Percentiles rank a stretch among this genome's conserved stretches.
Evolutionary conservation across 2,329 filamentous ascomycete species (phyloP).

Genomic region (Hyphodiscus sp.): DNA sequence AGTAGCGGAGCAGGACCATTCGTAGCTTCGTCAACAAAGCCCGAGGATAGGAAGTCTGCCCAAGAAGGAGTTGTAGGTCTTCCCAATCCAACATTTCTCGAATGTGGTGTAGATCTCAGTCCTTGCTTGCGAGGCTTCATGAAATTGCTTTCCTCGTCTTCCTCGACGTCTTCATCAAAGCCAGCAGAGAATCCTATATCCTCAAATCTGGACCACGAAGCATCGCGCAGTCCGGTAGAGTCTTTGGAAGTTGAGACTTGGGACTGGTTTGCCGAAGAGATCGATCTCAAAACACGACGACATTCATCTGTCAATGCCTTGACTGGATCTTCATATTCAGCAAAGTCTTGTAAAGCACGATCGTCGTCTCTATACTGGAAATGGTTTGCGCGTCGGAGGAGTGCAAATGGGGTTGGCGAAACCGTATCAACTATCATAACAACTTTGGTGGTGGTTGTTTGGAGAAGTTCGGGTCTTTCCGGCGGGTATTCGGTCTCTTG

Average conservation of each 20-base stretch:
- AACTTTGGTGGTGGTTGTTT: slow-evolving; percentile 77
- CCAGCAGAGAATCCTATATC: slow-evolving; percentile 83
- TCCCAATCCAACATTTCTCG: slow-evolving; percentile 59
- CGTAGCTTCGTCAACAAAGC: slow-evolving; percentile 75
- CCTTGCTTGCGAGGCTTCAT: slow-evolving; percentile 39
- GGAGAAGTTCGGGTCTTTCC: slow-evolving; percentile 66
- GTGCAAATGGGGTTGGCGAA: slow-evolving; percentile 86
- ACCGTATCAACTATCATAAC: slow-evolving; percentile 96
- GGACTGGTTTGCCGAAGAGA: slow-evolving; percentile 84
- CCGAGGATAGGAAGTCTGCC: slow-evolving; percentile 94
- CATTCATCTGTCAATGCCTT: slow-evolving; percentile 89
- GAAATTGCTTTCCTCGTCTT: slow-evolving; percentile 38
- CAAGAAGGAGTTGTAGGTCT: slow-evolving; percentile 94
- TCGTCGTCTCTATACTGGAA: slow-evolving; percentile 94
- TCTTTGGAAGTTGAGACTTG: slow-evolving; percentile 64
- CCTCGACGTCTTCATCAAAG: slow-evolving; percentile 65
- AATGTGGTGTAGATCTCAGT: slow-evolving; percentile 60
- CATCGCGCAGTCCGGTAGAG: slow-evolving; percentile 69
- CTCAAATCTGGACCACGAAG: slow-evolving; percentile 95
- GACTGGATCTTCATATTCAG: slow-evolving; percentile 83
- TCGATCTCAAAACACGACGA: slow-evolving; percentile 78
- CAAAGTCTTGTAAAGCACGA: slow-evolving; percentile 74
- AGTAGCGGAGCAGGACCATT: slow-evolving; percentile 60
- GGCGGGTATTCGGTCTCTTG: slow-evolving; percentile 94
- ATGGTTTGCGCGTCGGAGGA: slow-evolving; percentile 84